Percentiles rank a stretch among this genome's conserved stretches.
Evolutionary conservation across 2,329 filamentous ascomycete genomes (phyloP).

Genomic region (Tolypocladium amazonense): DNA sequence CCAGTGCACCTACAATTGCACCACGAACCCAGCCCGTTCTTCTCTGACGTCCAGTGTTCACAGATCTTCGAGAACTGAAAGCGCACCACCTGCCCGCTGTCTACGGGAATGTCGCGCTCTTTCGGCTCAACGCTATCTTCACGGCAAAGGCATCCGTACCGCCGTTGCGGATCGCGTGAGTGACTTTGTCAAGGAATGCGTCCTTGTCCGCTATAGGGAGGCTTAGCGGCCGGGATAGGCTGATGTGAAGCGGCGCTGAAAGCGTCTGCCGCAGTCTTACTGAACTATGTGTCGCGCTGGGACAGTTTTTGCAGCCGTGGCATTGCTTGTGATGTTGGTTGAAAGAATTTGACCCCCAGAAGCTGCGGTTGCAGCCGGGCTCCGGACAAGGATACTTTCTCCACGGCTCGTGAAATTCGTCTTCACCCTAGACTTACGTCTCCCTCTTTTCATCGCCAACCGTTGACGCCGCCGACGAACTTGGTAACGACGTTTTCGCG

Average conservation of each 20-base stretch:
- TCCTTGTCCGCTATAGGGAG: conserved; percentile 63
- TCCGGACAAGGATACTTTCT: conserved; percentile 58
- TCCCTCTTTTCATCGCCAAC: too few species aligned
- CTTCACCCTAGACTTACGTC: too few species aligned
- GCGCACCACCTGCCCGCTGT: conserved; percentile 47
- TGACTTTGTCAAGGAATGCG: conserved; percentile 49
- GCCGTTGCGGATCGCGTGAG: conserved; percentile 23
- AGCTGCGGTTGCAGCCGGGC: conserved; percentile 52
- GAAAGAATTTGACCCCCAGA: conserved; percentile 58
- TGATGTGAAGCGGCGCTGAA: conserved; percentile 86
- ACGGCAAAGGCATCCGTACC: conserved; percentile 25
- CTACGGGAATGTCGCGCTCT: conserved; percentile 43
- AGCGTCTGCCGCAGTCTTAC: too few species aligned
- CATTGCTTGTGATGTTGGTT: conserved; percentile 58
- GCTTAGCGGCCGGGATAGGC: conserved; percentile 71
- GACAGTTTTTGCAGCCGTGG: conserved; percentile 54
- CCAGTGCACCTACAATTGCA: too few species aligned
- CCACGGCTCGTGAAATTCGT: conserved; percentile 59
- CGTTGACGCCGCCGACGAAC: too few species aligned
- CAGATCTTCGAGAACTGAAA: conserved; percentile 77
- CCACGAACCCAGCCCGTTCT: conserved; percentile 56
- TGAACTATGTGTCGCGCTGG: too few species aligned
- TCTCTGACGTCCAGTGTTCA: conserved; percentile 70
- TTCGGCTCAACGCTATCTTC: conserved; percentile 49
- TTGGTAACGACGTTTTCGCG: too few species aligned